phyloP scores from a whole-genome alignment of 805 yeast species.

The Nakazawaea wyomingensis region DNA sequence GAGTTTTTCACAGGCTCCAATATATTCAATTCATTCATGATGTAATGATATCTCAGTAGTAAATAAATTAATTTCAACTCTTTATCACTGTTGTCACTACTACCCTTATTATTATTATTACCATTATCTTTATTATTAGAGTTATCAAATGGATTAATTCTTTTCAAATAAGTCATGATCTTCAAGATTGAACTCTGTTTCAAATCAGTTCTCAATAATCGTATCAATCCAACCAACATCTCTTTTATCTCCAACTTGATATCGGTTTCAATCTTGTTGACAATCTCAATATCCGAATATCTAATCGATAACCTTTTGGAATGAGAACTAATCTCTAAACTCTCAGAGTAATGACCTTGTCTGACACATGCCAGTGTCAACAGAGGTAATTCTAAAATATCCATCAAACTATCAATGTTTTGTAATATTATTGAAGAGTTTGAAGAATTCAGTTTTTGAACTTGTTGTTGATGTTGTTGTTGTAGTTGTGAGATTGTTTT shows the following conservation, averaged over 20 bases:
- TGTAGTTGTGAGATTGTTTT: slow-evolving; percentile 14
- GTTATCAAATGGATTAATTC: slow-evolving; percentile 50
- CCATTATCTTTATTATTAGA: slow-evolving; percentile 12
- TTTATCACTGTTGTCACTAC: slow-evolving; percentile 14
- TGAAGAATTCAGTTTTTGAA: neutral
- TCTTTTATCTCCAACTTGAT: slow-evolving; percentile 49
- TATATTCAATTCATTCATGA: slow-evolving; percentile 53
- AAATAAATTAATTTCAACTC: slow-evolving; percentile 53
- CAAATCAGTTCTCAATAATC: slow-evolving; percentile 66
- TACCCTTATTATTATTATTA: too few relatives aligned
- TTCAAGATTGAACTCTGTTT: slow-evolving; percentile 77
- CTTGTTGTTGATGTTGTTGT: slow-evolving; percentile 8
- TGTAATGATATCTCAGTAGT: slow-evolving; percentile 64
- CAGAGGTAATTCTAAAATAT: slow-evolving; percentile 79
- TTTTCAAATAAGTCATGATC: slow-evolving; percentile 67
- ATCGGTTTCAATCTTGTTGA: slow-evolving; percentile 43
- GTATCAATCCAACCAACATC: slow-evolving; percentile 66
- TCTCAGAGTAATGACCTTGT: slow-evolving; percentile 84
- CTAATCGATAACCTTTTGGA: slow-evolving; percentile 63
- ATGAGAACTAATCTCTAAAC: slow-evolving; percentile 76
- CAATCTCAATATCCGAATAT: slow-evolving; percentile 55
- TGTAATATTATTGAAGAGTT: slow-evolving; percentile 37
- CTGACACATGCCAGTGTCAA: slow-evolving; percentile 77
- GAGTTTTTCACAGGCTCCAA: slow-evolving; percentile 51
- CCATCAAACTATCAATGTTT: slow-evolving; percentile 68